Evolutionary conservation across 2,329 filamentous ascomycete species (phyloP).

Genomic region (Cytospora piceicola): DNA sequence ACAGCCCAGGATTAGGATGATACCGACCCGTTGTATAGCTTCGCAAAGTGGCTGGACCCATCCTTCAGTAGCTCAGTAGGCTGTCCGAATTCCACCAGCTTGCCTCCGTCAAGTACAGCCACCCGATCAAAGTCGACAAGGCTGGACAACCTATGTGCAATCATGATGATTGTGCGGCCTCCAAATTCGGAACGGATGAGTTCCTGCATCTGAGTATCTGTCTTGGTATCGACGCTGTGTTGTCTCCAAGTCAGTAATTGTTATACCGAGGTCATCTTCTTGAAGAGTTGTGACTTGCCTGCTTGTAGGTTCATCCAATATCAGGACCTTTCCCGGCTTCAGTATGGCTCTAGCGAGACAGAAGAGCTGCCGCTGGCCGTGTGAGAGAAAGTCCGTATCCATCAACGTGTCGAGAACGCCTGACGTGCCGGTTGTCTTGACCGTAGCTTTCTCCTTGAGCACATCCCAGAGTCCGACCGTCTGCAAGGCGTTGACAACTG

Average conservation of each 20-base stretch:
- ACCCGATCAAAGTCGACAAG: conserved; percentile 54
- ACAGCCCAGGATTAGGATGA: background rate
- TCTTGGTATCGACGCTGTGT: conserved; percentile 15
- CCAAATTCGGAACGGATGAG: conserved; percentile 35
- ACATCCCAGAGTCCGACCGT: conserved; percentile 50
- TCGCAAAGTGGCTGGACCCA: conserved; percentile 15
- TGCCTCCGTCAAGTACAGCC: conserved; percentile 51
- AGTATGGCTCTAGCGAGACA: conserved; percentile 52
- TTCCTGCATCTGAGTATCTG: conserved; percentile 32
- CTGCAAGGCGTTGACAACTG: conserved; percentile 48
- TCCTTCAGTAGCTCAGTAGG: conserved; percentile 32
- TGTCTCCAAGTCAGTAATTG: background rate
- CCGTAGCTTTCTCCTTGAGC: conserved; percentile 43
- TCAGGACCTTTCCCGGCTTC: conserved; percentile 41
- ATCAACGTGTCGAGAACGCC: conserved; percentile 39
- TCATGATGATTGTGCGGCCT: conserved; percentile 52
- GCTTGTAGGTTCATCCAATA: conserved; percentile 49
- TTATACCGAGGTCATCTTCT: background rate
- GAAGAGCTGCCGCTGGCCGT: conserved; percentile 55
- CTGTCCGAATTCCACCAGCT: conserved; percentile 46
- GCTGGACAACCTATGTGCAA: conserved; percentile 42
- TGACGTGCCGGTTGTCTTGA: background rate
- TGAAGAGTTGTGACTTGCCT: conserved; percentile 33
- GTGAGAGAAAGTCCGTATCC: conserved; percentile 42
- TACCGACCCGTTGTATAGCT: background rate